Conservation (phyloP, 306 rosid species). For the Dalbergia cochinchinensis region DNA sequence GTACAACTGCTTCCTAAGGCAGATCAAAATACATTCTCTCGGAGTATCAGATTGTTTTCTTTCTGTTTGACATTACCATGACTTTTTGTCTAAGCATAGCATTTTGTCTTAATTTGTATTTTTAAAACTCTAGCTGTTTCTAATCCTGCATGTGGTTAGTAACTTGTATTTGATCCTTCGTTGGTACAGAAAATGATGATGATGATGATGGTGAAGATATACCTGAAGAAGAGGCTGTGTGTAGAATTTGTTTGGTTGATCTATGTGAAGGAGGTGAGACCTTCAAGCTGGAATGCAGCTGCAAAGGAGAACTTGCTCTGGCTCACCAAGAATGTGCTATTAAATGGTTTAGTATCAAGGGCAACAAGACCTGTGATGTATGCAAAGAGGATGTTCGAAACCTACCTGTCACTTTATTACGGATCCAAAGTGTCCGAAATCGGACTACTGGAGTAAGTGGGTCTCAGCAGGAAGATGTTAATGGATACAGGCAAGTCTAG, state of each 20-base stretch:
- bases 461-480: slow-evolving; percentile 62
- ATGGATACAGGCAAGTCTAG: slow-evolving; percentile 72
- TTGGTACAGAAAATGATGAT: slow-evolving; percentile 65
- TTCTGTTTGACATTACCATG: background rate
- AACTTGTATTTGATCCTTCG: slow-evolving; percentile 37
- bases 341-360: slow-evolving; percentile 98
- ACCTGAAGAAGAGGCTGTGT: slow-evolving; percentile 95
- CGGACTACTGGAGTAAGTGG: slow-evolving; percentile 62
- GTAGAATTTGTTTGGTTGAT: slow-evolving; percentile 91
- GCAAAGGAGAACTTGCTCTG: slow-evolving; percentile 98
- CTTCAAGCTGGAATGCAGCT: slow-evolving; percentile 97
- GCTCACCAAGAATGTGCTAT: slow-evolving; percentile 97
- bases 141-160: slow-evolving; percentile 20
- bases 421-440: slow-evolving; percentile 76
- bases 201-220: slow-evolving; percentile 81
- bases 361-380: slow-evolving; percentile 90
- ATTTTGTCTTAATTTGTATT: slow-evolving; percentile 21
- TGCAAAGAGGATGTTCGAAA: slow-evolving; percentile 93
- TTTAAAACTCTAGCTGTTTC: background rate
- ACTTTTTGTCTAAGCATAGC: background rate
- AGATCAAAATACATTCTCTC: background rate
- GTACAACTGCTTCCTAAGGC: background rate
- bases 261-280: slow-evolving; percentile 99
- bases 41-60: background rate
- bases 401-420: slow-evolving; percentile 86